These are phyloP conservation scores for Colletotrichum ledebouriae DNA, from an alignment of 2,329 filamentous ascomycete species.

Conservation along the genomic window DNA sequence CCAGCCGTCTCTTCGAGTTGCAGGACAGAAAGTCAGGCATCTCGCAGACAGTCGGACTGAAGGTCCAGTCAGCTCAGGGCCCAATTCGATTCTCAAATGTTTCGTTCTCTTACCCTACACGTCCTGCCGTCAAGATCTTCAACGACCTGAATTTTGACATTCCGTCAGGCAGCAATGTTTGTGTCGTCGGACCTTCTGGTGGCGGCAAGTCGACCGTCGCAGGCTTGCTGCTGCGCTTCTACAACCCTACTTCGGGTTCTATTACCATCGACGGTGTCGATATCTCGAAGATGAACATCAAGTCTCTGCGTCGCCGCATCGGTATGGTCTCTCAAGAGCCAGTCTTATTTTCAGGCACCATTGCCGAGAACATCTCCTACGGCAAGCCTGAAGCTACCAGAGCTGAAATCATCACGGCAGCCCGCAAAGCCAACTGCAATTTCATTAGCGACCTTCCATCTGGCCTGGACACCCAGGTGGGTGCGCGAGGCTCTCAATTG, in stretches of 20 bases:
- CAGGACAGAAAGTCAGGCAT: conserved; percentile 91
- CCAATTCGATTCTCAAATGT: conserved; percentile 90
- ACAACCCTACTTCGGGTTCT: conserved; percentile 81
- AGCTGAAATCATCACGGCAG: conserved; percentile 86
- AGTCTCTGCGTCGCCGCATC: conserved; percentile 91
- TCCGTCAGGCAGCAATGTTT: conserved; percentile 92
- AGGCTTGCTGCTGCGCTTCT: conserved; percentile 91
- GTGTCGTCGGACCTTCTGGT: conserved; percentile 95
- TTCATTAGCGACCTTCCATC: conserved; percentile 98
- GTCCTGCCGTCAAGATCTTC: conserved; percentile 93
- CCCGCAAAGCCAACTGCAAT: conserved; percentile 92
- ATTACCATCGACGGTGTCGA: conserved; percentile 90
- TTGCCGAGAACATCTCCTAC: conserved; percentile 92
- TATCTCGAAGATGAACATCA: conserved; percentile 88
- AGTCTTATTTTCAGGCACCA: conserved; percentile 87
- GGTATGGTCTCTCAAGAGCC: conserved; percentile 97
- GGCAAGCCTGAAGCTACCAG: conserved; percentile 84
- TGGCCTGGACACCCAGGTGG: conserved; percentile 93
- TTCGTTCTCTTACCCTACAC: conserved; percentile 90
- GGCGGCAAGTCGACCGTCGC: conserved; percentile 97
- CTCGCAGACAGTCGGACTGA: conserved; percentile 84
- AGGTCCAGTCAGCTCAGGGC: conserved; percentile 86
- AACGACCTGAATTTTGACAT: conserved; percentile 90
- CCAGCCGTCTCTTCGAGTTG: conserved; percentile 94
- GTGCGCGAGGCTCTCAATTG: conserved; percentile 90